Base-by-base conservation (phyloP, 2,329 filamentous ascomycete species). In the Ceratocystiopsis sp. region DNA sequence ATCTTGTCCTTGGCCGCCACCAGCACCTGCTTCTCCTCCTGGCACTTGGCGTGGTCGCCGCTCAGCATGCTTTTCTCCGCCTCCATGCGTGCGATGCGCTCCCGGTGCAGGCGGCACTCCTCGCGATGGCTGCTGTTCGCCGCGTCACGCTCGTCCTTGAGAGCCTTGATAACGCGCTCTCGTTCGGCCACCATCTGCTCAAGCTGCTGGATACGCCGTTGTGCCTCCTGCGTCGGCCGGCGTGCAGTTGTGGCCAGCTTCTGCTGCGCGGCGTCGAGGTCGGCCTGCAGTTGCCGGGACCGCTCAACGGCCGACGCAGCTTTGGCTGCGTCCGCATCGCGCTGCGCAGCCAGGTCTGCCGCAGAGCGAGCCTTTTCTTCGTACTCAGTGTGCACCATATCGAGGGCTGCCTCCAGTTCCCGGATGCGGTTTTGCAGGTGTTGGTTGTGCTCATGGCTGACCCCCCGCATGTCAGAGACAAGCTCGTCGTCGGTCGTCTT, bases 181-280 rank as follows among this genome's bases (percentile, higher is more conserved):
- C 50, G 50, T 44, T 51, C 48, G 1, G 42, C 42, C 35, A 50
- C 46, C 45, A 47, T 48, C 40, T 48, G 38, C 43, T 52, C 50
- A 34, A 52, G 46, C 42, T 50, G 49, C 33, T 46, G 46, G 21
- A 51, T 46, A 2, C 47, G 50, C 16, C 48, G 46, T 38, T 49
- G 48, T 5, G 45, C 40, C 18, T 46, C 45, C n/a, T 45, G 45
- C 29, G 21, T 45, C 2, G 47, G 37, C 2, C 40, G 45, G 18
- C 44, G 37, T 13, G 37, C 6, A 1, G 45, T 35, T 0, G 42
- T 41, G 3, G 46, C 40, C 45, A 49, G 39, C 8, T 35, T 38
- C 21, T 44, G 37, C 9, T 47, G 47, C 25, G 39, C 25, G 3
- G 43, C 43, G 8, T 45, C 49, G 4, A 49, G 40, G 12, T 50